Base-by-base conservation (phyloP, 306 rosid species). In the Malus sylvestris region DNA sequence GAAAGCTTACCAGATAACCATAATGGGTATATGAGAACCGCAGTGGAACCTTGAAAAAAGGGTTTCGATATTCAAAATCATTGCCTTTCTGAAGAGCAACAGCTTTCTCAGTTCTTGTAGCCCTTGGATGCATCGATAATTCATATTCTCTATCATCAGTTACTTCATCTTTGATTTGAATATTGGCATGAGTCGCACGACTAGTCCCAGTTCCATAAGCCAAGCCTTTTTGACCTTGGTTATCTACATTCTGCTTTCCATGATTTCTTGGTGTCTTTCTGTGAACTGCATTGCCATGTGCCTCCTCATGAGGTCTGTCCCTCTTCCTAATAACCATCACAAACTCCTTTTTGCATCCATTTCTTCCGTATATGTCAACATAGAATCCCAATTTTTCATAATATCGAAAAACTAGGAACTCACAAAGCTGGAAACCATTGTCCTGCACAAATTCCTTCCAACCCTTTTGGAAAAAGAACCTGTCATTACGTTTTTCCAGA, bases 331-430 rank as follows among this genome's bases (percentile, higher is more conserved):
- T 20, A 2, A 14, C 74, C 45, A 3, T 8, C 4, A 13, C 35
- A 58, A 16, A 15, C 11, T 14, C 9, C 57, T 59, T 29, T 16
- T 19, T 20, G 64, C 68, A 73, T 8, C 79, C 76, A 58, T 61
- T 38, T 77, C 35, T 77, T 14, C 69, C 80, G 20, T 55, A 81
- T 51, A 81, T 55, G 25, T 62, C 51, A 53, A 84, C 85, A 73
- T 64, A 35, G 44, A 81, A 84, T 19, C 53, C 1, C 5, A 38
- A 44, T 42, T 74, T 45, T 13, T 82, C 80, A 9, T 60, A 59
- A 67, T 78, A 81, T 49, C 63, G 29, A n/a, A 86, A 83, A 66
- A 62, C 2, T 12, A 86, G 32, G 15, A 86, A 63, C 20, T 78
- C 70, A 20, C 86, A 78, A 46, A 45, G 33, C 42, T 73, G 42